Conservation (phyloP, 140 eudicot genomes). For the Cichorium intybus region DNA sequence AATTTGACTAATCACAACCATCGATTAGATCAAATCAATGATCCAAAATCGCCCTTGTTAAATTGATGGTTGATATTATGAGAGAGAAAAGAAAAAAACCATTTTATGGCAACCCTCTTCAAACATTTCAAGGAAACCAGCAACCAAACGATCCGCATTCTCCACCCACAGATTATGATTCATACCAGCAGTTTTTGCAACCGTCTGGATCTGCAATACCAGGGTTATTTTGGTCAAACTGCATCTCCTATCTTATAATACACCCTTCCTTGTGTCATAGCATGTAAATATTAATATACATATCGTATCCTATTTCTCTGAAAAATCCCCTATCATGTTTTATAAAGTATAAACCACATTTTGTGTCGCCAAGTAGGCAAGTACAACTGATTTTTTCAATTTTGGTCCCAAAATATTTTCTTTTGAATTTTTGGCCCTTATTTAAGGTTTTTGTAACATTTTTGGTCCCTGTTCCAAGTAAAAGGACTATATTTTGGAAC, state of each 20-base stretch:
- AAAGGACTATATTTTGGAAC: neutral
- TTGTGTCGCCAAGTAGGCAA: neutral
- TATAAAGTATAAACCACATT: neutral
- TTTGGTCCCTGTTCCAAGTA: neutral
- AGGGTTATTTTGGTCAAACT: neutral
- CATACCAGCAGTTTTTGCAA: conserved; percentile 59
- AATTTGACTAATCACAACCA: neutral
- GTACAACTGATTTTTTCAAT: neutral
- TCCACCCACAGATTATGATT: conserved; percentile 78
- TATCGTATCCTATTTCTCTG: too few relatives aligned
- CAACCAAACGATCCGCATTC: conserved; percentile 87
- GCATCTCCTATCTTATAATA: neutral
- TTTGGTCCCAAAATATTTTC: neutral
- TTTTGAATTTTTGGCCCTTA: neutral
- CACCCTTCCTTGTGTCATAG: neutral
- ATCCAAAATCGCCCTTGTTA: too few relatives aligned
- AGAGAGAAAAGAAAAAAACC: conserved; percentile 27
- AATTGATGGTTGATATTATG: too few relatives aligned
- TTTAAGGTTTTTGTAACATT: neutral
- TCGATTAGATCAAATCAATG: too few relatives aligned
- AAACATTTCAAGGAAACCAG: conserved; percentile 88
- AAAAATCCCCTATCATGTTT: neutral
- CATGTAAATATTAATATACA: too few relatives aligned
- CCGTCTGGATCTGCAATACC: conserved; percentile 59
- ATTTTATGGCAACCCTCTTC: conserved; percentile 84